Base-by-base conservation (phyloP, 441 rosid genomes). In the Populus hybrid region DNA sequence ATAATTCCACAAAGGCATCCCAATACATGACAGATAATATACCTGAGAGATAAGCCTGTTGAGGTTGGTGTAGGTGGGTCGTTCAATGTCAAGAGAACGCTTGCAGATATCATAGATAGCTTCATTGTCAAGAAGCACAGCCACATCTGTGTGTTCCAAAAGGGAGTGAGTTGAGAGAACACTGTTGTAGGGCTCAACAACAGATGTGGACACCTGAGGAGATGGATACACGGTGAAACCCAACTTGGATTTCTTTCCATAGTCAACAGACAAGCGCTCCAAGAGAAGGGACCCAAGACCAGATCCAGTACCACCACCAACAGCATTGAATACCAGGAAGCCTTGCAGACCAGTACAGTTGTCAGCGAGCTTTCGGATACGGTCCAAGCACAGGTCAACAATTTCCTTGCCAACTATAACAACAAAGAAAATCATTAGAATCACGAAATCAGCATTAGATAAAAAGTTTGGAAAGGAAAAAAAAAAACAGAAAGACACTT, bases 21-120 rank as follows among this genome's bases (percentile, higher is more conserved):
- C 68, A 38, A 18, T 2, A 64, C 9, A 30, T 24, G 3, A 0
- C 12, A 21, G 1, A 24, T 7, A 6, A 53, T 16, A 30, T 72
- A 93, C 95, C 97, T 93, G 98, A 69, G 98, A 93, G 26, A 93
- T 89, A 7, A 93, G 94, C n/a, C 98, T 87, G 81, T 93, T 93
- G 3, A 93, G 92, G 80, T 93, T 91, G 81, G 93, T 90, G 86
- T 93, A 93, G 57, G 97, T 90, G 35, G 97, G 98, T 21, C 98
- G 84, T 80, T 93, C 98, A 23, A 93, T 91, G 85, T 87, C 94
- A 66, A 93, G 91, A 19, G 98, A 93, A 64, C 95, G 91, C 85
- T 92, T 93, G 86, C 97, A 93, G 85, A 93, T 93, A 64, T 93
- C 95, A 71, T 93, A 93, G 71, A 93, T 93, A 36, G 96, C 98